Percentiles rank a stretch among this genome's conserved stretches.
Evolutionary conservation across 768 basidiomycete species (phyloP).

Genomic region (Hirschioporus abietinus): DNA sequence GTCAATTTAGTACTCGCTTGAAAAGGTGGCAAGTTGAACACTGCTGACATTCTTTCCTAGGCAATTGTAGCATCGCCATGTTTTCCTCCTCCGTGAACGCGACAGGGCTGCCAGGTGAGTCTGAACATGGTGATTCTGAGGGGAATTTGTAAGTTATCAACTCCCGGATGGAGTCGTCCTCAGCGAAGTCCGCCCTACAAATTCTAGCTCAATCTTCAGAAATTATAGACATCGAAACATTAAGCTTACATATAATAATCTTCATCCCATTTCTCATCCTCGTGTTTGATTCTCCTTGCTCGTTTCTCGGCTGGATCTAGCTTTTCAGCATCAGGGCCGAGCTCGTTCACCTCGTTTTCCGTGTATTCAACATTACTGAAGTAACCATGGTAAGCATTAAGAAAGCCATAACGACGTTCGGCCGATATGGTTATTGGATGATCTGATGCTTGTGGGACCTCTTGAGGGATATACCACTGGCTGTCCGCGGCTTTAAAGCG

Average conservation of each 20-base stretch:
- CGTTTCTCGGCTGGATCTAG: conserved; percentile 48
- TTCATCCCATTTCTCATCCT: conserved; percentile 76
- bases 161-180: conserved; percentile 71
- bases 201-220: neutral
- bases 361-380: conserved; percentile 66
- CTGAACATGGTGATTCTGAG: conserved; percentile 25
- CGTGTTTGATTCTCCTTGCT: conserved; percentile 47
- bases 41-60: conserved; percentile 46
- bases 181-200: conserved; percentile 72
- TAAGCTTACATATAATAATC: conserved; percentile 73
- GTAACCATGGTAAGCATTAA: conserved; percentile 70
- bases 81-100: conserved; percentile 72
- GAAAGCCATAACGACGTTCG: conserved; percentile 66
- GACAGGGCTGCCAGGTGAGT: conserved; percentile 21
- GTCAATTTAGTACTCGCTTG: neutral
- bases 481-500: conserved; percentile 58
- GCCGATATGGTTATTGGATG: conserved; percentile 32
- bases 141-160: conserved; percentile 66
- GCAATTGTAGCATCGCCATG: conserved; percentile 50
- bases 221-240: conserved; percentile 9
- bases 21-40: conserved; percentile 1
- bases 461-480: conserved; percentile 75
- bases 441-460: conserved; percentile 34
- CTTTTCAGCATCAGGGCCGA: conserved; percentile 62
- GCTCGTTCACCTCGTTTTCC: conserved; percentile 80